Base-by-base conservation (phyloP, 2,329 filamentous ascomycete genomes). In the Colletotrichum sp. region DNA sequence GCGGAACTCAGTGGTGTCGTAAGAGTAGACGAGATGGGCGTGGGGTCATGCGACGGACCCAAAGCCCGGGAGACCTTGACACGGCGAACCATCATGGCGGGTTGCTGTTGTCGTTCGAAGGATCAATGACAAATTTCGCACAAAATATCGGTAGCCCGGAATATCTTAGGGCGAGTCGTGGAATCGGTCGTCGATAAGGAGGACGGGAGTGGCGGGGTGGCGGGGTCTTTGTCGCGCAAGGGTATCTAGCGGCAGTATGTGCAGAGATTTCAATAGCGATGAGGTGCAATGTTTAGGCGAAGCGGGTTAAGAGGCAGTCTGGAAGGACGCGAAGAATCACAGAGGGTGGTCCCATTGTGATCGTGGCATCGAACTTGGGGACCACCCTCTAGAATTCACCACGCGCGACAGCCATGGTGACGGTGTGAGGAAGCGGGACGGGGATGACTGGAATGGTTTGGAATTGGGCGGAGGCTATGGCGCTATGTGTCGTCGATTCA, bases 321-420 rank as follows among this genome's bases (percentile, higher is more conserved):
- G 74, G 71, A 76, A 81, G 72, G 74, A 83, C 82, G 80, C 84
- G 82, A 81, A 79, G 82, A 81, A 83, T 85, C 85, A 83, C 83
- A 82, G 88, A 90, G 87, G 88, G 88, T 89, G 89, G 88, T 89
- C 86, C 89, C 90, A 91, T 91, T 83, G 86, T 85, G 85, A 87
- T 84, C 81, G 81, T 82, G 80, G 82, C 82, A 82, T 83, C 84
- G 82, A 85, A 80, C 81, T 74, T 65, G 82, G 85, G 82, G 82
- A 84, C 89, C 88, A 90, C 89, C 88, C 88, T 89, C 87, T 90
- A 91, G 78, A 87, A 87, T 77, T 85, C 86, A 88, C 85, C 85
- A 84, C 82, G 83, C 83, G 84, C 83, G 77, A 84, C 67, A 43
- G 72, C 74, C 74, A 79, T 77, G 43, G 52, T 74, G 74, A 75